These are phyloP conservation scores for Boletus subcaerulescens DNA, from an alignment of 768 basidiomycete genomes.

Conservation along the genomic window DNA sequence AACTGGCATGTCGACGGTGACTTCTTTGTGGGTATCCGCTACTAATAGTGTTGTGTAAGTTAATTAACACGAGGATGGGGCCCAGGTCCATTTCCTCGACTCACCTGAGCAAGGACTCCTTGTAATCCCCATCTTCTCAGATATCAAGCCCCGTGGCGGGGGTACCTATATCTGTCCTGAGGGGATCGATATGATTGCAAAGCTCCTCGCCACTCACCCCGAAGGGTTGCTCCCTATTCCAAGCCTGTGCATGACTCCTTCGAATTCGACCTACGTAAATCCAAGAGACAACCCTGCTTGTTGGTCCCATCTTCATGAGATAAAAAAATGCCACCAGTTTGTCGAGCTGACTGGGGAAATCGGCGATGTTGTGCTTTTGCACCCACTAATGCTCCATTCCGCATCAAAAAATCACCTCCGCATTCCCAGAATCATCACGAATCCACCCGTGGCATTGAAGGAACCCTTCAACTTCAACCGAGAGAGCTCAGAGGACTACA, in stretches of 20 bases:
- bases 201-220: not conserved
- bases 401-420: conserved; percentile 59
- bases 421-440: conserved; percentile 58
- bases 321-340: too few species aligned
- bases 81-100: conserved; percentile 11
- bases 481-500: conserved; percentile 5
- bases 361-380: conserved; percentile 24
- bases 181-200: conserved; percentile 5
- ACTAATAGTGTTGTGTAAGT: not conserved
- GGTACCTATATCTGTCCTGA: not conserved
- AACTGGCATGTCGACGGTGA: too few species aligned
- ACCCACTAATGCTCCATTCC: conserved; percentile 64
- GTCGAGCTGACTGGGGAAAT: conserved; percentile 4
- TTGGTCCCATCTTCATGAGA: too few species aligned
- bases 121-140: conserved; percentile 7
- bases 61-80: not conserved
- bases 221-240: conserved; percentile 1
- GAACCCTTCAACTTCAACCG: conserved; percentile 47
- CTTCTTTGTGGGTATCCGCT: too few species aligned
- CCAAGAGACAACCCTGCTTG: not conserved
- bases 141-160: conserved; percentile 4
- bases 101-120: conserved; percentile 6
- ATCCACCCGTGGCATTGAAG: conserved; percentile 56
- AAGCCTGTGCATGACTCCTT: not conserved
- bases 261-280: conserved; percentile 4